These are phyloP conservation scores for Coemansia sp. DNA, from an alignment of 192 early-diverging fungal genomes.

Conservation along the genomic window DNA sequence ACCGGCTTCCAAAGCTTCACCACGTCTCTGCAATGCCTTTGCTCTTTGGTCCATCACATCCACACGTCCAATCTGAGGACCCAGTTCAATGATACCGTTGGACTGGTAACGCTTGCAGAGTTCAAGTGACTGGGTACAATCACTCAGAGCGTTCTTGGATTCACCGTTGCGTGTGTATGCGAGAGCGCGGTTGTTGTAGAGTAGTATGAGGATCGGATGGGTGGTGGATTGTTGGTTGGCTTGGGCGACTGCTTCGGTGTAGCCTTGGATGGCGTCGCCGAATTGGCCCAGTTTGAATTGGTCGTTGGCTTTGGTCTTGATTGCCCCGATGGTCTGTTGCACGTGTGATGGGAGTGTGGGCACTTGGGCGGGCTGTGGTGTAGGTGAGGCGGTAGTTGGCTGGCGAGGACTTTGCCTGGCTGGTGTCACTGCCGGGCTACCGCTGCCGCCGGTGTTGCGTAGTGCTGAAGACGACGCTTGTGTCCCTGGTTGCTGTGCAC, in stretches of 20 bases:
- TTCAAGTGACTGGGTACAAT: constrained; percentile 58
- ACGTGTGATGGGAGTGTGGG: constrained; percentile 14
- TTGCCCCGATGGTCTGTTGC: constrained; percentile 8
- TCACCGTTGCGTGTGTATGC: constrained; percentile 80
- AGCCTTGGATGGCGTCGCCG: constrained; percentile 69
- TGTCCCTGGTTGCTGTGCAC: constrained; percentile 1
- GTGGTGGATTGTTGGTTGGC: constrained; percentile 51
- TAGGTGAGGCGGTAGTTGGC: neutral
- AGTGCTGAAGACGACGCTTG: neutral
- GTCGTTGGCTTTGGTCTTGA: constrained; percentile 71
- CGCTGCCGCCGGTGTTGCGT: neutral
- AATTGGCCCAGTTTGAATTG: constrained; percentile 89
- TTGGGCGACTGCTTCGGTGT: constrained; percentile 61
- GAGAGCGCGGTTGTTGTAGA: constrained; percentile 84
- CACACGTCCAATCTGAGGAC: constrained; percentile 13
- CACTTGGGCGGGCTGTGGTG: constrained; percentile 6
- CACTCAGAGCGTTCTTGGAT: constrained; percentile 63
- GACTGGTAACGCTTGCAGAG: constrained; percentile 29
- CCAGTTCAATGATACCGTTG: constrained; percentile 26
- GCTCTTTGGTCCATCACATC: constrained; percentile 56
- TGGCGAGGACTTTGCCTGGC: neutral
- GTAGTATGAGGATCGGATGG: constrained; percentile 61
- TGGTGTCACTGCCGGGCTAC: no score
- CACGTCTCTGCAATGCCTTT: constrained; percentile 75
- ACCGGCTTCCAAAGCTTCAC: constrained; percentile 72